Base-by-base conservation (phyloP, 2,329 filamentous ascomycete species). In the Emericellopsis cladophorae region DNA sequence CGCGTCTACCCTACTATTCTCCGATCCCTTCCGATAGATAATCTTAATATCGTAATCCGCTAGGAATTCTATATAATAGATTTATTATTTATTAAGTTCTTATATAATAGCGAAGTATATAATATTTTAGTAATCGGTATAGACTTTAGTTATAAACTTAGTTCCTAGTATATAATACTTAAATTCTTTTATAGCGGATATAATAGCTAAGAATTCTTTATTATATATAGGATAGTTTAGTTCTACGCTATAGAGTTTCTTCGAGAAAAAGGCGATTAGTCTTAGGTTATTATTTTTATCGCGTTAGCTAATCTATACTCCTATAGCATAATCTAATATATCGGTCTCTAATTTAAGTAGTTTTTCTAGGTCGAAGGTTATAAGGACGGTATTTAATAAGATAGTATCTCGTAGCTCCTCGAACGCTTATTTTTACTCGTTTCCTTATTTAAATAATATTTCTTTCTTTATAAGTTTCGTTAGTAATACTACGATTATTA, bases 61-160 rank as follows among this genome's bases (percentile, higher is more conserved):
- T 36, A 49, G 31, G 36, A 42, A 46, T 44, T 49, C 31, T n/a
- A 35, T 37, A 45, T 48, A 51, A 24, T 39, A n/a, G 3, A 45
- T 6, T 46, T 45, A 42, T 46, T 23, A 8, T 42, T 36, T 34
- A 40, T 31, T 47, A 18, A 51, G 37, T 40, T 48, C 11, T 45
- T 51, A 44, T 2, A 29, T 47, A 26, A 31, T 51, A 11, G n/a
- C 31, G 37, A 50, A 49, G 4, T 46, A 44, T 10, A 7, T 24
- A 14, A 49, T 51, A 44, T 54, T 52, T 16, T 54, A 48, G 45
- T 53, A 47, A 34, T 51, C 34, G 12, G 40, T 39, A 39, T 39
- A 42, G 15, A 37, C 22, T 37, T 37, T 37, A 26, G 26, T 24
- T 16, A 24, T 37, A 37, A 24, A 37, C 26, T 26, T 26, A 29